Evolutionary conservation across 306 rosid species (phyloP).

Genomic region (Cucumis melo): DNA sequence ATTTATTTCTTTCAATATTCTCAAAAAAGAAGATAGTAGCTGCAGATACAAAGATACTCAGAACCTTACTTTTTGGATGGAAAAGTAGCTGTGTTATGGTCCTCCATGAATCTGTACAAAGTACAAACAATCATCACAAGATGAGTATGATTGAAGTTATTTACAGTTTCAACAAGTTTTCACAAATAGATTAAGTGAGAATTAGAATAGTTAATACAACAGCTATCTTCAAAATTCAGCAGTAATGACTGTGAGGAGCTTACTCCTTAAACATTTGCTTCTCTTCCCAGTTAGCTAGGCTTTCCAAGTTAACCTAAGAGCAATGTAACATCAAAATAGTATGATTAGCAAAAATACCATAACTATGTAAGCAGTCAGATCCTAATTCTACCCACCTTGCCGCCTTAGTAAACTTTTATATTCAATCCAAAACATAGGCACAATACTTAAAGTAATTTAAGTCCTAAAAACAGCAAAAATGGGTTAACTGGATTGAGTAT

Average conservation of each 20-base stretch:
- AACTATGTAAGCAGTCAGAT: background rate
- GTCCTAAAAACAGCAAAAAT: background rate
- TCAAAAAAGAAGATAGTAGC: background rate
- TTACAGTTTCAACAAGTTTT: background rate
- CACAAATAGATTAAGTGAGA: background rate
- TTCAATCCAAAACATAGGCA: background rate
- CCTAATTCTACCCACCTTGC: background rate
- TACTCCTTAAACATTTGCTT: conserved; percentile 91
- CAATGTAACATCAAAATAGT: conserved; percentile 11
- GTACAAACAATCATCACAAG: conserved; percentile 7
- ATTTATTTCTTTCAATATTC: background rate
- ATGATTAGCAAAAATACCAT: background rate
- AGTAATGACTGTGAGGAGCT: conserved; percentile 6
- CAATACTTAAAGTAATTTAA: background rate
- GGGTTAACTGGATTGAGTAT: background rate
- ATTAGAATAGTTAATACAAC: background rate
- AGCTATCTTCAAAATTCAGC: background rate
- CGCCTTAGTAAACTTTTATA: background rate
- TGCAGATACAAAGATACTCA: background rate
- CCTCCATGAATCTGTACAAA: conserved; percentile 86
- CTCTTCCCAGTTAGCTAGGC: conserved; percentile 91
- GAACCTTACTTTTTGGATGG: conserved; percentile 81
- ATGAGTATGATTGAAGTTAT: background rate
- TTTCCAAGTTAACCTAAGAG: conserved; percentile 73
- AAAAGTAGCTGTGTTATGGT: conserved; percentile 93